Base-by-base conservation (phyloP, 495 filamentous ascomycete genomes). In the Aspergillus indologenus region DNA sequence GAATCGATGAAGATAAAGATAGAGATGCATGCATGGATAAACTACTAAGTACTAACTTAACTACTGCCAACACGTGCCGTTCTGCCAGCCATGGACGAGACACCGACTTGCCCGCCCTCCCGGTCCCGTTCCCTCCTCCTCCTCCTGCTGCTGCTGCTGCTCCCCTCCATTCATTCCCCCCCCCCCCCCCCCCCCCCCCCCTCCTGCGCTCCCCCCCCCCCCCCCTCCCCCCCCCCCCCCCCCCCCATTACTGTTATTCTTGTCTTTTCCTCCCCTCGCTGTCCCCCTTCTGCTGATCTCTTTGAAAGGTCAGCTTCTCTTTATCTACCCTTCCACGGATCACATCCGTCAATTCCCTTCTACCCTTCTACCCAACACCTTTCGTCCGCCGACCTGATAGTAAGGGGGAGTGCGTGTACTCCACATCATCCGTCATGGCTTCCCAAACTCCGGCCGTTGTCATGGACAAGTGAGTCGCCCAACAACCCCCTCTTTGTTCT, bases 391-490 rank as follows among this genome's bases (percentile, higher is more conserved):
- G 47, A 57, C 58, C 58, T 59, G 42, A 44, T 60, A 61, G 40
- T 55, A 46, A 67, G 54, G 61, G 65, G 61, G 54, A 60, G 53
- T 50, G 65, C 53, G 65, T 59, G 53, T 62, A 57, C 55, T 63
- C 59, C 62, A 60, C 44, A 52, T 62, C 65, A 58, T 63, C 65
- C 68, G 70, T 68, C 69, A 98, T 98, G 94, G 90, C 94, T 64
- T 87, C 86, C 79, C 92, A 97, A 87, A 98, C 94, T 70, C 94
- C 94, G 62, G 94, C 94, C 89, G 95, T 98, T 96, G 94, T 98
- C 90, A 98, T 98, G 91, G 94, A 98, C 94, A 98, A 98, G 94
- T 98, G 87, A 66, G 94, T 83, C 44, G 43, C 18, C 45, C 46
- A 56, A 56, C 44, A 54, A 45, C 19, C 57, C 55, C 48, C 56